Evolutionary conservation across 441 rosid genomes (phyloP).

Genomic region (Gossypium aridum): DNA sequence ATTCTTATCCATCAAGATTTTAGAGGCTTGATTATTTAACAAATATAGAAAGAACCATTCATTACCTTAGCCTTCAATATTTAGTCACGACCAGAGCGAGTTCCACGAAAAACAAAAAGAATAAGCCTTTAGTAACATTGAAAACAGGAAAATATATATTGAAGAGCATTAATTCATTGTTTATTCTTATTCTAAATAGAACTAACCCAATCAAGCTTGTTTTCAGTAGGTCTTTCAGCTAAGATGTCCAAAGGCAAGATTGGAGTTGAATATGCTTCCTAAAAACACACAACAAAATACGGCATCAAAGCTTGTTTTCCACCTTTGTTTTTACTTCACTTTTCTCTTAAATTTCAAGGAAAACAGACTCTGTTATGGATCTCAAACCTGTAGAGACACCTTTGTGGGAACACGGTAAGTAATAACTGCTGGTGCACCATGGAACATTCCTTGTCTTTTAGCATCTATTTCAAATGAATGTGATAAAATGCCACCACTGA

Average conservation of each 20-base stretch:
- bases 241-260: conserved; percentile 76
- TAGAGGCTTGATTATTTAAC: conserved; percentile 1
- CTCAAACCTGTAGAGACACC: conserved; percentile 70
- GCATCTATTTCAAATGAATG: conserved; percentile 83
- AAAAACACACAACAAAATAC: conserved; percentile 10
- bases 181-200: background rate
- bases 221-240: conserved; percentile 73
- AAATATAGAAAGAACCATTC: conserved; percentile 9
- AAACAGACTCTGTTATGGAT: background rate
- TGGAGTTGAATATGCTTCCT: conserved; percentile 82
- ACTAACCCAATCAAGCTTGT: conserved; percentile 64
- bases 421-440: conserved; percentile 76
- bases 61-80: conserved; percentile 80
- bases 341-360: background rate
- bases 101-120: conserved; percentile 21
- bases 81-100: conserved; percentile 22
- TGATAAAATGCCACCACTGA: conserved; percentile 77
- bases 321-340: background rate
- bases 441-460: conserved; percentile 67
- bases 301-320: background rate
- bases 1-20: background rate
- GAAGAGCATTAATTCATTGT: background rate
- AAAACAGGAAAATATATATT: background rate
- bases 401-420: conserved; percentile 91
- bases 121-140: background rate